Evolutionary conservation across 2,329 filamentous ascomycete species (phyloP), one percentile per base, ranked within the genome.

Genomic region (Monosporascus sp.): DNA sequence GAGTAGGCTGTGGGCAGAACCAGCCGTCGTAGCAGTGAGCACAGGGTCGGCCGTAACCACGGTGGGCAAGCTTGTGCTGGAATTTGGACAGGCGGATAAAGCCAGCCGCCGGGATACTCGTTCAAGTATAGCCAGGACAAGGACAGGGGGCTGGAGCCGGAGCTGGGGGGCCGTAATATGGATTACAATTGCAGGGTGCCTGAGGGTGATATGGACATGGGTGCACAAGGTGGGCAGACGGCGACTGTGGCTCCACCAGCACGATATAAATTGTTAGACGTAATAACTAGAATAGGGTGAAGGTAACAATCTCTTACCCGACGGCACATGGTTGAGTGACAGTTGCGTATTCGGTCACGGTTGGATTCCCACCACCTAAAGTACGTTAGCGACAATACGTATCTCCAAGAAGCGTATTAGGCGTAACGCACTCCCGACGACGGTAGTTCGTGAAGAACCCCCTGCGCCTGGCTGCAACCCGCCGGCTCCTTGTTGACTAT

Each of bases 11-110:
- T 19, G 69, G 66, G 20, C 70, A 72, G 47, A 71, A 72, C 68
- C 69, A 72, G n/a, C 69, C 68, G 19, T 63, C 63, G 41, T 64
- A 56, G 50, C 70, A 72, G 52, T 71, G 63, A 51, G 60, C 66
- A 55, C 69, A 72, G 24, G 69, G 65, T 69, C 70, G 72, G 22
- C 70, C 70, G 54, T 64, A 67, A 9, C 69, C 69, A 47, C 69
- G 71, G 37, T 69, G 70, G 70, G 17, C 65, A 68, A 40, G 67
- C 51, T 26, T 63, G 63, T 11, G 69, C 69, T 3, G 69, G 65
- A 11, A 68, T 70, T 43, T 69, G 65, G 7, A 59, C 51, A 17
- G 69, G 67, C 8, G 70, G 70, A 34, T 69, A 73, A 52, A 71
- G 71, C 69, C 68, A 71, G 22, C 68, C 69, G 36, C 68, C 66